Conservation (phyloP, 441 rosid species). For the Dalechampia spathulata region DNA sequence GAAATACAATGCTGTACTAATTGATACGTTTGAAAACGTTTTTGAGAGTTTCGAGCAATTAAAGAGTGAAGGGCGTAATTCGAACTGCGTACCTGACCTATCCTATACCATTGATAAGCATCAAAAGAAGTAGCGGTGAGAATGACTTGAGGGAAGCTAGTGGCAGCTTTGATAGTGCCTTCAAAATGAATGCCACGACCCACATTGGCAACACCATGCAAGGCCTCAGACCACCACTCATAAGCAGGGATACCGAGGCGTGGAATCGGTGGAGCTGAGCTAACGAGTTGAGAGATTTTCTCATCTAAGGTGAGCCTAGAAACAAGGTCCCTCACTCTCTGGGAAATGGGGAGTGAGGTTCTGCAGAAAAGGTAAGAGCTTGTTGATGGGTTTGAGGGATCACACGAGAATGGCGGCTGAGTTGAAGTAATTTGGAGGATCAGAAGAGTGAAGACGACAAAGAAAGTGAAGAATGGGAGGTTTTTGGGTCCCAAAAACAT, state of each 20-base stretch:
- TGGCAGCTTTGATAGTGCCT: constrained; percentile 65
- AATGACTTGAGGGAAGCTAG: constrained; percentile 95
- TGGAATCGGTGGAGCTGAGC: constrained; percentile 66
- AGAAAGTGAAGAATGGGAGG: not conserved
- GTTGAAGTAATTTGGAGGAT: constrained; percentile 9
- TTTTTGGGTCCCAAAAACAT: constrained; percentile 4
- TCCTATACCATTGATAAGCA: constrained; percentile 73
- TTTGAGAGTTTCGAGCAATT: too few relatives aligned
- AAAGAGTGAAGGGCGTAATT: not conserved
- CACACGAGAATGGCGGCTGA: constrained; percentile 25
- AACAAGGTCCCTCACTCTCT: constrained; percentile 65
- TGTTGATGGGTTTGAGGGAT: constrained; percentile 17
- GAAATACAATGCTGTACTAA: too few relatives aligned
- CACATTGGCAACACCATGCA: constrained; percentile 85
- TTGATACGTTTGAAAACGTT: too few relatives aligned
- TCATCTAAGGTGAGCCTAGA: constrained; percentile 63
- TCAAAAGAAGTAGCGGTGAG: constrained; percentile 89
- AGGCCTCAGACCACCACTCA: constrained; percentile 99
- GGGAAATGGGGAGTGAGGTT: constrained; percentile 36
- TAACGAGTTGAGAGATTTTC: constrained; percentile 64
- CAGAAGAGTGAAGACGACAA: constrained; percentile 1
- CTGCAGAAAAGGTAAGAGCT: constrained; percentile 43
- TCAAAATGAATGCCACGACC: constrained; percentile 80
- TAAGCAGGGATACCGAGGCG: constrained; percentile 76
- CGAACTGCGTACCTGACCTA: constrained; percentile 61